Base-by-base conservation (phyloP, 2,329 filamentous ascomycete species). In the Dactylellina parvicollis region DNA sequence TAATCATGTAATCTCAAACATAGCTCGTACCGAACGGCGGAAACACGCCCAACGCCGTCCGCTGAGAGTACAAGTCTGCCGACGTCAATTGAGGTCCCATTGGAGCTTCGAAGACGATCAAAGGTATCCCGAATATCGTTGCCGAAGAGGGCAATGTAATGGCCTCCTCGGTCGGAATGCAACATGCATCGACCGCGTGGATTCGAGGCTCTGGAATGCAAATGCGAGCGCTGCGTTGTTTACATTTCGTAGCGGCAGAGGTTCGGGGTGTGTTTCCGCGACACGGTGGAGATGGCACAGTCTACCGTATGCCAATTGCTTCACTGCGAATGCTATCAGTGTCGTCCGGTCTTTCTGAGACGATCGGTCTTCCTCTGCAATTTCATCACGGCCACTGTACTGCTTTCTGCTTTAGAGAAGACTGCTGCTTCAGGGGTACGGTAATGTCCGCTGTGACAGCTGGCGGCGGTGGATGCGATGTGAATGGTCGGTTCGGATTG, bases 1-100 rank as follows among this genome's bases (percentile, higher is more conserved):
- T 4, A 28, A 49, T 49, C 44, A 49, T 49, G 44, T 49, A 49
- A 49, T 49, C 10, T 30, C 20, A 49, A 49, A 49, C 44, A 49
- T 49, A 22, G 28, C 44, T 49, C 44, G 44, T 30, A 20, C 38
- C 4, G 38, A 18, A 12, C 30, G 30, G 30, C 30, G 30, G 12
- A 5, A 5, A 5, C 5, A 12, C 30, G 12, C 12, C 34, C 34
- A 38, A 38, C 34, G 30, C 5, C 30, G n/a, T n/a, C n/a, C n/a
- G n/a, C 12, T 32, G 12, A 38, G 34, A 38, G 34, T 14, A 38
- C 12, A 20, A 44, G 4, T 44, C 40, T 22, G 14, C 7, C 14
- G 30, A 20, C 20, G 4, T 3, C 4, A 20, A 44, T 44, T 20
- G 18, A 9, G n/a, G 20, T 5, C 4, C 4, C 16, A n/a, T 18